Base-by-base conservation (phyloP, 2,329 filamentous ascomycete species). In the Xylariaceae sp. region DNA sequence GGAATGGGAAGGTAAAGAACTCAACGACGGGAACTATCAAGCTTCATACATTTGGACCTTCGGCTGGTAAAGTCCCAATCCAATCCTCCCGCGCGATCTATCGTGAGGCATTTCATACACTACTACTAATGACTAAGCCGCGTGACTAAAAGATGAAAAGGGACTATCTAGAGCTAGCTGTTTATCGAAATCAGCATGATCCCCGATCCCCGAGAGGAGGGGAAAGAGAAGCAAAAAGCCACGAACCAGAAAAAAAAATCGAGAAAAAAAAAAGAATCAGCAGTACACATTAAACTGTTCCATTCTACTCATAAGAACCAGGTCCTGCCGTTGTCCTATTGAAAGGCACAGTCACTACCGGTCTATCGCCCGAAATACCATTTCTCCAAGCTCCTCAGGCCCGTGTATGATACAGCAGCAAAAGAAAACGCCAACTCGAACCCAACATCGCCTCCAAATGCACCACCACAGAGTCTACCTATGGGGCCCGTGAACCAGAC, bases 401-500 rank as follows among this genome's bases (percentile, higher is more conserved):
- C 62, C 2, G 62, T 8, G 48, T 69, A 69, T 15, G 63, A 54
- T 1, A 70, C 23, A 0, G 63, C 60, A 9, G 68, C 42, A 30
- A 69, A 70, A 30, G 55, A 53, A 50, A 70, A 70, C 13, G 67
- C 67, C 1, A 70, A 54, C 63, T 69, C 68, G 52, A 71, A 70
- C 1, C 69, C 69, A 3, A 68, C 60, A 30, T 70, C 69, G 15
- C 68, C 68, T 9, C 67, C 68, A 13, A 58, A 59, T 8, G 59
- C 74, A 17, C 82, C 72, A 47, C 84, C 80, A 56, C 85, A 85
- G 35, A 82, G 74, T 59, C 78, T 76, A 0, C 86, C 87, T 62
- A 90, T 84, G 0, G 87, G 87, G 0, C 88, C 88, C 0, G 82
- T 81, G 65, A 77, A 88, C 86, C 87, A 91, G 0, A 77, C 72